These are phyloP conservation scores for Oxyria digyna DNA, from an alignment of 148 eudicot genomes.

Conservation along the genomic window DNA sequence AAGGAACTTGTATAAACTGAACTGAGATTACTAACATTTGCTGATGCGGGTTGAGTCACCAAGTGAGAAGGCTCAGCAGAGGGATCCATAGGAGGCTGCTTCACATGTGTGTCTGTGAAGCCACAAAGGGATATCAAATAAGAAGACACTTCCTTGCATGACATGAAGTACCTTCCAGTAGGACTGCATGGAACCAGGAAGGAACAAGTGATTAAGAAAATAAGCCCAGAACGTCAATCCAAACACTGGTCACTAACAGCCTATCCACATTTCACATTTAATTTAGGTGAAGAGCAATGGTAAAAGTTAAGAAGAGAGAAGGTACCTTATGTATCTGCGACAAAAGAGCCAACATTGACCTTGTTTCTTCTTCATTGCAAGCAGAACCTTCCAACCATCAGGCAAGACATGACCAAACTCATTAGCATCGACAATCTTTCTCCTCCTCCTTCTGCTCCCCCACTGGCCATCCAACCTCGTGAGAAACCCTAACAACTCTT, in stretches of 20 bases:
- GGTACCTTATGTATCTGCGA: conserved; percentile 69
- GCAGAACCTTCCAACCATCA: conserved; percentile 62
- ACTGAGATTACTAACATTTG: conserved; percentile 34
- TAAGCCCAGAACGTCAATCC: neutral
- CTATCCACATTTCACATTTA: neutral
- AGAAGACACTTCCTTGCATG: conserved; percentile 84
- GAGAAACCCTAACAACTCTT: conserved; percentile 66
- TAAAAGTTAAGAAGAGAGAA: neutral
- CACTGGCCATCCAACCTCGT: conserved; percentile 58
- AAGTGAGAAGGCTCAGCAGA: conserved; percentile 15
- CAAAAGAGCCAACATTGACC: conserved; percentile 61
- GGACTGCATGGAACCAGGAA: conserved; percentile 44
- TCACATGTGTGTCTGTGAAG: conserved; percentile 30
- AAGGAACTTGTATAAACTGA: neutral
- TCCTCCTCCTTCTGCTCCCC: conserved; percentile 85
- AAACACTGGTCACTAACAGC: neutral
- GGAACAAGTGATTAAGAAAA: neutral
- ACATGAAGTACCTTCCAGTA: conserved; percentile 58
- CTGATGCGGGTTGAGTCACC: conserved; percentile 20
- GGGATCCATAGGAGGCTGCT: conserved; percentile 18
- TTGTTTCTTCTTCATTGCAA: conserved; percentile 64
- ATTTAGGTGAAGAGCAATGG: neutral
- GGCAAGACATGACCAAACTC: conserved; percentile 69
- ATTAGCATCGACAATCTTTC: conserved; percentile 72
- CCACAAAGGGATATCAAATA: conserved; percentile 69